phyloP scores from a whole-genome alignment of 768 basidiomycete genomes.

The Serendipita sp. region DNA sequence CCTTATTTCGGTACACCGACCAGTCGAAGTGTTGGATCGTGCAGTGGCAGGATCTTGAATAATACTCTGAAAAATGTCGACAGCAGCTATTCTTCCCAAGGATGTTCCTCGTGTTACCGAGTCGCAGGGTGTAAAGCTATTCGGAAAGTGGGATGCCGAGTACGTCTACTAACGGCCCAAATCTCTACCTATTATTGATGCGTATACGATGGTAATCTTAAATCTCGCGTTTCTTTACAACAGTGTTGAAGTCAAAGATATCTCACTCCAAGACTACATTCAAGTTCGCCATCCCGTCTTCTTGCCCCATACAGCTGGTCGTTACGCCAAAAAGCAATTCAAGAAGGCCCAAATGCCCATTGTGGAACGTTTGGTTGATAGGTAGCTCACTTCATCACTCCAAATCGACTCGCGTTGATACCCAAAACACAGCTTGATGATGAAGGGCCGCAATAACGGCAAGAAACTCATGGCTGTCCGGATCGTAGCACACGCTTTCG shows the following conservation, averaged over 20 bases:
- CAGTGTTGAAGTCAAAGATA: slow-evolving; percentile 97
- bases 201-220: slow-evolving; percentile 2
- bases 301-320: slow-evolving; percentile 95
- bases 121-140: slow-evolving; percentile 68
- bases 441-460: slow-evolving; percentile 99
- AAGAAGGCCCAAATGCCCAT: slow-evolving; percentile 99
- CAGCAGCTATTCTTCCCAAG: slow-evolving; percentile 38
- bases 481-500: slow-evolving; percentile 98
- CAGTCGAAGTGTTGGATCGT: not conserved
- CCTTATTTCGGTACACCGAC: not conserved
- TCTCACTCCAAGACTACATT: slow-evolving; percentile 98
- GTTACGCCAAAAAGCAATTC: slow-evolving; percentile 99
- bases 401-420: not conserved
- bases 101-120: slow-evolving; percentile 66
- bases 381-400: slow-evolving; percentile 30
- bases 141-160: slow-evolving; percentile 99
- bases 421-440: slow-evolving; percentile 62
- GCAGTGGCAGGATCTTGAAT: not conserved
- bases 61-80: slow-evolving; percentile 4
- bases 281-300: slow-evolving; percentile 97
- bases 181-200: not conserved
- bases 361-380: slow-evolving; percentile 96
- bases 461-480: slow-evolving; percentile 98
- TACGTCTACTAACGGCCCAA: slow-evolving; percentile 28
- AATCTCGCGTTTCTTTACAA: not conserved